phyloP scores from a whole-genome alignment of 1,284 basidiomycete species.

The Pseudozyma thailandica region DNA sequence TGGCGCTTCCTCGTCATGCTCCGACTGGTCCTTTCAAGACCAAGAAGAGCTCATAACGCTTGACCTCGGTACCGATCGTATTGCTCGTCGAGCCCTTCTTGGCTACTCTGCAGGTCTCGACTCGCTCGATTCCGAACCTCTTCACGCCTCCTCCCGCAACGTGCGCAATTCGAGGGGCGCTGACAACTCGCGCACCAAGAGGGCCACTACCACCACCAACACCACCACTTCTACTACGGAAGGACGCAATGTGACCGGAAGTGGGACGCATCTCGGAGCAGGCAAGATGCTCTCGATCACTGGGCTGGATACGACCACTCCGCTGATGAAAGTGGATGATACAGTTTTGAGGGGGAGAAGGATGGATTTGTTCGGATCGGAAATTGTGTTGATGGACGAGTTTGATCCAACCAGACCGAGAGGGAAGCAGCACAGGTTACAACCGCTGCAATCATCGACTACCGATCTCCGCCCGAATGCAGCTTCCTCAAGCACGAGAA shows the following conservation, averaged over 20 bases:
- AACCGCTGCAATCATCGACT: constrained; percentile 11
- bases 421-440: constrained; percentile 19
- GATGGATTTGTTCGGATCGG: constrained; percentile 29
- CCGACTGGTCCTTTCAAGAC: constrained; percentile 40
- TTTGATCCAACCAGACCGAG: constrained; percentile 22
- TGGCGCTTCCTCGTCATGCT: constrained; percentile 1
- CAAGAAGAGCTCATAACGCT: constrained; percentile 32
- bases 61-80: constrained; percentile 30
- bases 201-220: neutral
- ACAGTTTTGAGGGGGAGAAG: constrained; percentile 23
- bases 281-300: constrained; percentile 37
- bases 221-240: neutral
- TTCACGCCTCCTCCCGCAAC: neutral
- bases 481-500: constrained; percentile 7
- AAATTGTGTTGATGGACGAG: constrained; percentile 33
- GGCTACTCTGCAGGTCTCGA: constrained; percentile 21
- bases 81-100: constrained; percentile 27
- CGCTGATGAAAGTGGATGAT: constrained; percentile 40
- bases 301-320: constrained; percentile 26
- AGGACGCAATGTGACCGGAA: neutral
- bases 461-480: neutral
- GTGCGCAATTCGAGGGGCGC: neutral
- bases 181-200: neutral
- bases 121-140: neutral
- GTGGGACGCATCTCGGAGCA: constrained; percentile 12